A percentile compares a stretch with the other conserved stretches of the same genome.
Conservation (phyloP, 2,329 filamentous ascomycete genomes). For the Penicillium fuscoglaucum region DNA sequence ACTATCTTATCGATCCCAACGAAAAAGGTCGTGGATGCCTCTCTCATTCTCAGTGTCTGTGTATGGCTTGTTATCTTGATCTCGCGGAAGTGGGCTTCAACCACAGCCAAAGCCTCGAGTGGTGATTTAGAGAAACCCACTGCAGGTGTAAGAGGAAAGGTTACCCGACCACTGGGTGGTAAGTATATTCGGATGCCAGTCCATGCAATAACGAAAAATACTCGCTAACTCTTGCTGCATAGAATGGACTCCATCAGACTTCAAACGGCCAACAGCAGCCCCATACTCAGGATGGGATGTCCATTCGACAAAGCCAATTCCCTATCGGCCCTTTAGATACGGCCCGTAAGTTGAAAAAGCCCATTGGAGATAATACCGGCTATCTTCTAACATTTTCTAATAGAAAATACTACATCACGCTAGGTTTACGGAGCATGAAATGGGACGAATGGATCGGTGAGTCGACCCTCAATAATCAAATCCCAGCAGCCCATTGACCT, state of each 20-base stretch:
- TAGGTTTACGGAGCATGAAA: constrained; percentile 70
- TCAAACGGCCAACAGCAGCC: constrained; percentile 58
- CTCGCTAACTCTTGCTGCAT: neutral
- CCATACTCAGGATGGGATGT: constrained; percentile 71
- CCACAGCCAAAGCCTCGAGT: constrained; percentile 25
- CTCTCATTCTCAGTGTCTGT: constrained; percentile 25
- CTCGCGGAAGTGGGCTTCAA: constrained; percentile 30
- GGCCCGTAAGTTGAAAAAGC: constrained; percentile 54
- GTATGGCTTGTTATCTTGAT: constrained; percentile 32
- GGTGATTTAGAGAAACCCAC: constrained; percentile 51
- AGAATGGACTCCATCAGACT: constrained; percentile 60
- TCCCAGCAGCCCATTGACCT: neutral
- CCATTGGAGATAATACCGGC: neutral
- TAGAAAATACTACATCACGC: constrained; percentile 69
- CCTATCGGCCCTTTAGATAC: constrained; percentile 76
- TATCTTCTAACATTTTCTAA: neutral
- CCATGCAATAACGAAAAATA: neutral
- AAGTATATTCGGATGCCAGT: constrained; percentile 12
- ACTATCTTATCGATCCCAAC: constrained; percentile 3
- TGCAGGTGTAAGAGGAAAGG: constrained; percentile 27
- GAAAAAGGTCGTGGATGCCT: constrained; percentile 20
- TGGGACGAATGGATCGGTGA: constrained; percentile 71
- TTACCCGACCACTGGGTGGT: constrained; percentile 51
- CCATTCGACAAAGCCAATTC: constrained; percentile 67
- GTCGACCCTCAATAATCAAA: neutral